Conservation (phyloP, 805 yeast species). For the Cyberlindnera mrakii region DNA sequence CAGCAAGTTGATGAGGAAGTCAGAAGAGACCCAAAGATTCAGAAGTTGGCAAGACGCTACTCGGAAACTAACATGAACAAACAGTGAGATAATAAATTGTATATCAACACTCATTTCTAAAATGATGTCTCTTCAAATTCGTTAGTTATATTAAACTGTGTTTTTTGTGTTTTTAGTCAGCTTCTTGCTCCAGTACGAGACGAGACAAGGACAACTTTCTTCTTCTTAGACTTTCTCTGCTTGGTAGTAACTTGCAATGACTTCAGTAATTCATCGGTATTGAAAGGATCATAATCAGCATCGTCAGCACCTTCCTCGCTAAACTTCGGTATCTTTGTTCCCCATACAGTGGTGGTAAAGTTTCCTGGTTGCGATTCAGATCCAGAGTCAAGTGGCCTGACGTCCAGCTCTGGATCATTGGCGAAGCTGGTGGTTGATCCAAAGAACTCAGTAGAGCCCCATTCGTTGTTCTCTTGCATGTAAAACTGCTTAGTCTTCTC, state of each 20-base stretch:
- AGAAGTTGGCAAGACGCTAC: slow-evolving; percentile 23
- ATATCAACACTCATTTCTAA: too few species aligned
- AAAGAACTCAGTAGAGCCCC: slow-evolving; percentile 30
- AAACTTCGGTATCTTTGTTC: slow-evolving; percentile 40
- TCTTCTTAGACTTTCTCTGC: slow-evolving; percentile 1
- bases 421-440: slow-evolving; percentile 4
- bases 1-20: slow-evolving; percentile 28
- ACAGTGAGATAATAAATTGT: too few species aligned
- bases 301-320: slow-evolving; percentile 26
- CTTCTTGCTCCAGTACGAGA: background rate
- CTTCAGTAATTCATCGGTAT: slow-evolving; percentile 13
- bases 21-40: slow-evolving; percentile 16
- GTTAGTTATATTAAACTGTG: too few species aligned
- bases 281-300: slow-evolving; percentile 22
- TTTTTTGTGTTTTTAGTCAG: background rate
- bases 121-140: too few species aligned
- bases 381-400: too few species aligned
- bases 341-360: slow-evolving; percentile 65
- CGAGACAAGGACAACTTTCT: background rate
- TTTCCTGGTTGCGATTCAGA: slow-evolving; percentile 6
- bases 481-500: slow-evolving; percentile 52
- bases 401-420: slow-evolving; percentile 22
- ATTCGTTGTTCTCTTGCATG: slow-evolving; percentile 44
- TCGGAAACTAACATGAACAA: slow-evolving; percentile 7
- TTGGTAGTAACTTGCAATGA: background rate